Conservation (phyloP, 2,329 filamentous ascomycete species). For the Fusarium sp. region DNA sequence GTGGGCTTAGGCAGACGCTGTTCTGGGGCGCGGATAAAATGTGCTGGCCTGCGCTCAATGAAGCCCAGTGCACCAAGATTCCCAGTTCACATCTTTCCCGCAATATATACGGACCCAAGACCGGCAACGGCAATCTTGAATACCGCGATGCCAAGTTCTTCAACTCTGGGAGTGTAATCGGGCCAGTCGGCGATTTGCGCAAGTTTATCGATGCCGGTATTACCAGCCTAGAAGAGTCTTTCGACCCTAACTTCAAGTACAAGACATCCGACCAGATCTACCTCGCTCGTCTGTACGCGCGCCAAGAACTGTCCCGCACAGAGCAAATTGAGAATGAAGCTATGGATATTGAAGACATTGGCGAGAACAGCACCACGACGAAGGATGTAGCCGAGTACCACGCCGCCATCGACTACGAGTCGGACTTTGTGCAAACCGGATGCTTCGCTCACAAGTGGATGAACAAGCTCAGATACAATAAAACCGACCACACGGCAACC, state of each 20-base stretch:
- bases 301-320: slow-evolving; percentile 56
- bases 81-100: slow-evolving; percentile 50
- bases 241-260: slow-evolving; percentile 47
- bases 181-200: slow-evolving; percentile 49
- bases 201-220: slow-evolving; percentile 44
- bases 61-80: slow-evolving; percentile 55
- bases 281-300: slow-evolving; percentile 55
- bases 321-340: slow-evolving; percentile 39
- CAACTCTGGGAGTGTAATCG: slow-evolving; percentile 60
- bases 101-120: slow-evolving; percentile 51
- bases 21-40: slow-evolving; percentile 59
- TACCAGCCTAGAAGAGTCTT: slow-evolving; percentile 49
- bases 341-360: background rate
- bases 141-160: slow-evolving; percentile 54
- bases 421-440: slow-evolving; percentile 30
- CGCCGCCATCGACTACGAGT: slow-evolving; percentile 34
- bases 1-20: slow-evolving; percentile 52
- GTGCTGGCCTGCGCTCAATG: slow-evolving; percentile 39
- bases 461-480: slow-evolving; percentile 26
- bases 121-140: slow-evolving; percentile 43
- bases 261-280: slow-evolving; percentile 50
- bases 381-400: slow-evolving; percentile 32
- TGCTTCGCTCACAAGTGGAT: slow-evolving; percentile 30
- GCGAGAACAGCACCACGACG: slow-evolving; percentile 7
- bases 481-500: slow-evolving; percentile 16